Evolutionary conservation across 176 grass and related monocot genomes (phyloP).

Genomic region (Saccharum spontaneum): DNA sequence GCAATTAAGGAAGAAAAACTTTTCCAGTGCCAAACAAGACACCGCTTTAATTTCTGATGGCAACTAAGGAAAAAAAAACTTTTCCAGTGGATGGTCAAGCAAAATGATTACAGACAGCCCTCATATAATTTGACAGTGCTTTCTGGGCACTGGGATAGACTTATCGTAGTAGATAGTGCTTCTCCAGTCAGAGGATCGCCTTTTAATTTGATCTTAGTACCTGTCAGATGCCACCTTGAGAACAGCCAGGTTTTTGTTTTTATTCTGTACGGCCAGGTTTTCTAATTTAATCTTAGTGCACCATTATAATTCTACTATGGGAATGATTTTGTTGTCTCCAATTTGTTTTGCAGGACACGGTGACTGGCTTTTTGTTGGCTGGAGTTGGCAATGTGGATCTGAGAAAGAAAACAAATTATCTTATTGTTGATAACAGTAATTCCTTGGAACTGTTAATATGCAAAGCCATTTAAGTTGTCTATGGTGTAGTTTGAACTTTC

Average conservation of each 20-base stretch:
- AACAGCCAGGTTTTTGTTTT: background rate
- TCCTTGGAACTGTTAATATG: constrained; percentile 26
- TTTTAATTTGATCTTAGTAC: constrained; percentile 3
- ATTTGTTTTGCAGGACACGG: constrained; percentile 52
- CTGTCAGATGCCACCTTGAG: background rate
- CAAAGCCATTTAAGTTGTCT: background rate
- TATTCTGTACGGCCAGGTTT: background rate
- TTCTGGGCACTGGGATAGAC: background rate
- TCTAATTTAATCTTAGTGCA: background rate
- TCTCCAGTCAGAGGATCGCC: background rate
- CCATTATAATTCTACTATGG: background rate
- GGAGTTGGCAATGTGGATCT: constrained; percentile 79
- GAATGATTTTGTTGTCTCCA: background rate
- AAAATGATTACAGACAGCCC: background rate
- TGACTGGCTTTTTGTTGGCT: constrained; percentile 75
- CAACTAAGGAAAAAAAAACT: background rate
- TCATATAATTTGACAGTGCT: background rate
- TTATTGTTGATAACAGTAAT: constrained; percentile 79
- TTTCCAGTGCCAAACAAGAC: background rate
- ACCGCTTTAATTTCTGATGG: background rate
- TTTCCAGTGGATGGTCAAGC: background rate
- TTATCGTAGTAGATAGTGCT: background rate
- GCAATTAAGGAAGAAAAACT: background rate
- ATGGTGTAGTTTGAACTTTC: background rate
- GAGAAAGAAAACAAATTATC: constrained; percentile 74